Conservation (phyloP, 352 stramenopile species). For the Globisporangium spiculum region DNA sequence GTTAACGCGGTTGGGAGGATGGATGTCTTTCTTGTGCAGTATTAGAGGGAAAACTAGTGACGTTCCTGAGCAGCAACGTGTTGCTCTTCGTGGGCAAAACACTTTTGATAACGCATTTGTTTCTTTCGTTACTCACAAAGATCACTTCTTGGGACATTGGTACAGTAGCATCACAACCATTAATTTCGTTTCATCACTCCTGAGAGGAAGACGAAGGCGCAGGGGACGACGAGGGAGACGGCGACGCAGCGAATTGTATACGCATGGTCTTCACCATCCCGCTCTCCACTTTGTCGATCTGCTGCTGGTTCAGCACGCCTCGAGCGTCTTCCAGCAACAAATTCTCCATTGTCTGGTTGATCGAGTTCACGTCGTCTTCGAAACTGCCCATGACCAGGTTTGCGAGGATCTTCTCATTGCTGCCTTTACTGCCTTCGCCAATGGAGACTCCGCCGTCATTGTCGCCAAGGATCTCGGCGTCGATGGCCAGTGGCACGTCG, state of each 20-base stretch:
- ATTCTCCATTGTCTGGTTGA: slow-evolving; percentile 20
- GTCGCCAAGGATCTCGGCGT: background rate
- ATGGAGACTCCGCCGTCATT: background rate
- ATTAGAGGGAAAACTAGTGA: background rate
- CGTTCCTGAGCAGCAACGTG: background rate
- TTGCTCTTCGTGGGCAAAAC: background rate
- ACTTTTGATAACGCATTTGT: background rate
- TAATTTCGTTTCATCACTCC: background rate
- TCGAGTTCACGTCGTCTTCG: slow-evolving; percentile 22
- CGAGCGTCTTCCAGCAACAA: slow-evolving; percentile 10
- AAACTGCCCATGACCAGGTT: slow-evolving; percentile 14
- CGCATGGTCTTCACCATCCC: background rate
- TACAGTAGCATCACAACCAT: background rate
- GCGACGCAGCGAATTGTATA: background rate
- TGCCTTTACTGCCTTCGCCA: background rate
- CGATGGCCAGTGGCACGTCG: background rate
- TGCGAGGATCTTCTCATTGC: background rate
- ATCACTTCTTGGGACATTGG: background rate
- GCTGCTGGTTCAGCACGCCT: background rate
- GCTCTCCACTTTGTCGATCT: background rate
- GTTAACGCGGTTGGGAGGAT: background rate
- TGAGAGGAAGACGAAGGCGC: background rate
- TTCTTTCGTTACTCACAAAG: background rate
- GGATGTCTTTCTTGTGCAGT: background rate
- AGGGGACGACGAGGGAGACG: background rate